These are phyloP conservation scores for Fusarium continuum DNA, from an alignment of 2,329 filamentous ascomycete species.

Conservation along the genomic window DNA sequence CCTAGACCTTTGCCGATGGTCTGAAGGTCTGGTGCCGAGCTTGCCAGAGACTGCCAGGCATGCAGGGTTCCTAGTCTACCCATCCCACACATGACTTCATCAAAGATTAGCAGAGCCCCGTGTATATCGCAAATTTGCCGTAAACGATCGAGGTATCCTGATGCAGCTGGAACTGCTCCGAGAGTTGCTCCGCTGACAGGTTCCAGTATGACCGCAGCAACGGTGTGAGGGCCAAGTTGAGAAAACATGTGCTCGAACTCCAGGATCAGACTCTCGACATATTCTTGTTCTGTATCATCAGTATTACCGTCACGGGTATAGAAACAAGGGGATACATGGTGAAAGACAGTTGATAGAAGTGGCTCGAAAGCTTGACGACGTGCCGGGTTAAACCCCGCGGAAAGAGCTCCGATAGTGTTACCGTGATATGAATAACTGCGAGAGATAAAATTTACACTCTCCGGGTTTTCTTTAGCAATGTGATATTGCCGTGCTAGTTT, in stretches of 20 bases:
- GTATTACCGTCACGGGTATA: slow-evolving; percentile 1
- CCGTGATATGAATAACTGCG: slow-evolving; percentile 14
- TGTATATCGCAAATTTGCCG: slow-evolving; percentile 59
- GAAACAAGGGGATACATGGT: slow-evolving; percentile 14
- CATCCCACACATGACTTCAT: slow-evolving; percentile 68
- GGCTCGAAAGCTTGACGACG: slow-evolving; percentile 3
- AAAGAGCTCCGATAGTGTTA: slow-evolving; percentile 19
- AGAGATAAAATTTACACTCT: neutral
- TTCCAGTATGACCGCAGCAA: slow-evolving; percentile 66
- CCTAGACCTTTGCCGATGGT: slow-evolving; percentile 62
- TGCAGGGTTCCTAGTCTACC: slow-evolving; percentile 67
- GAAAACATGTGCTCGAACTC: slow-evolving; percentile 11
- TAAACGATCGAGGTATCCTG: slow-evolving; percentile 27
- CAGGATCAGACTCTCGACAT: neutral
- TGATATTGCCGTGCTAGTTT: slow-evolving; percentile 60
- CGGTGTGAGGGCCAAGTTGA: neutral
- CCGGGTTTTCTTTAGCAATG: slow-evolving; percentile 1
- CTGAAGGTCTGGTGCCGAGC: slow-evolving; percentile 34
- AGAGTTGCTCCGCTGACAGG: slow-evolving; percentile 63
- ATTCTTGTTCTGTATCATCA: neutral
- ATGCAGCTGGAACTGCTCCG: slow-evolving; percentile 47
- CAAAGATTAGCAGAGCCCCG: slow-evolving; percentile 66
- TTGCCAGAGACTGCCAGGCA: slow-evolving; percentile 60
- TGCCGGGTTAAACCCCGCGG: slow-evolving; percentile 14
- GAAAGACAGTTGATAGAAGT: slow-evolving; percentile 9